Base-by-base conservation (phyloP, 306 rosid genomes). In the Fagus crenata region DNA sequence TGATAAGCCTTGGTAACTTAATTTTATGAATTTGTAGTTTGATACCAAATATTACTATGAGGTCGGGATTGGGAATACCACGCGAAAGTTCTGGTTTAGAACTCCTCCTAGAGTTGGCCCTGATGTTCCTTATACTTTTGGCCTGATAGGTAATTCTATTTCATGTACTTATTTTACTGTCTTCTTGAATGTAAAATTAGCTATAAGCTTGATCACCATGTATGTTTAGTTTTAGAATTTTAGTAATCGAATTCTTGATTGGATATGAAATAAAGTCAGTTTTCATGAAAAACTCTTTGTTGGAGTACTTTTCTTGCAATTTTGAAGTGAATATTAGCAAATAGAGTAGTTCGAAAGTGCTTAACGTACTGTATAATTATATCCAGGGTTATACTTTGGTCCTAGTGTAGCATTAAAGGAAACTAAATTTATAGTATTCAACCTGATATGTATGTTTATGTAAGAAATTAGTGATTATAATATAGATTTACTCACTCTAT, bases 31-130 rank as follows among this genome's bases (percentile, higher is more conserved):
- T 67, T 55, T 80, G 78, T 89, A 92, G 97, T 89, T 83, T 81
- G 88, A 82, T 73, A 86, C 92, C 78, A 89, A 90, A 77, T 92
- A 90, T 69, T 89, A 77, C 83, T 92, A 90, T 72, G 88, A 83
- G 88, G 78, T 90, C 15, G 97, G 97, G 70, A 75, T 77, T 55
- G 93, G 89, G 54, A 85, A 83, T 42, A 49, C 85, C 43, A 75
- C 92, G 18, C 76, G 96, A 40, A 73, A 68, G 71, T 89, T 90
- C 75, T 90, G 93, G 92, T 90, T 89, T 73, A 74, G 9, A 75
- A 93, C 96, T 72, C 91, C 96, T 84, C 96, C 96, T 46, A 64
- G 68, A 17, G 77, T 85, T 77, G 96, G 97, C 74, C 91, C 93
- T 2, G 92, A 90, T 81, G 89, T 89, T 79, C 90, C 92, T 17